phyloP scores from a whole-genome alignment of 176 grass and related monocot species.

The Metroxylon sagu region DNA sequence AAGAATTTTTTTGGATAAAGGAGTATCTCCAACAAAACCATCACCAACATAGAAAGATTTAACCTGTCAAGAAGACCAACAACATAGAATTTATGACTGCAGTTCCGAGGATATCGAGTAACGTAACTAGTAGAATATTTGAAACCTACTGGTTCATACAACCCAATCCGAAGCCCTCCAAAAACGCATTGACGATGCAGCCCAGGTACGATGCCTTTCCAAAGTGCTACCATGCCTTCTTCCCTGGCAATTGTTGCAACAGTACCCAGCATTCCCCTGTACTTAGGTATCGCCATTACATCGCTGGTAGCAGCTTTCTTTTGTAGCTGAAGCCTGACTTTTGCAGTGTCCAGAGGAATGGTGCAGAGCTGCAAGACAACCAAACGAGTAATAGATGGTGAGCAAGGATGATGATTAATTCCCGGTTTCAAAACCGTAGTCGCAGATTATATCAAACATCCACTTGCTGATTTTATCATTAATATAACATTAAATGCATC shows the following conservation, averaged over 20 bases:
- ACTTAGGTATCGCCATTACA: constrained; percentile 34
- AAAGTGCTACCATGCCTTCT: constrained; percentile 65
- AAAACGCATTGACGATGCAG: constrained; percentile 89
- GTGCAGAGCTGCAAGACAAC: constrained; percentile 51
- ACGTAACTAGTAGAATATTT: not conserved
- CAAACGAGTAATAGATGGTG: constrained; percentile 1
- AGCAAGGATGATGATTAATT: too few relatives aligned
- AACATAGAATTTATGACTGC: not conserved
- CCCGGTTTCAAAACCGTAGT: too few relatives aligned
- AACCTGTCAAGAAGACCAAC: constrained; percentile 30
- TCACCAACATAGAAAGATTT: constrained; percentile 66
- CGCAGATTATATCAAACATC: not conserved
- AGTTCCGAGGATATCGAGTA: too few relatives aligned
- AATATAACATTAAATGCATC: too few relatives aligned
- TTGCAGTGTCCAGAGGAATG: constrained; percentile 85
- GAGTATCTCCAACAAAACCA: constrained; percentile 72
- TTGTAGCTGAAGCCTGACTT: constrained; percentile 94
- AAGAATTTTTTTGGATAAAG: constrained; percentile 72
- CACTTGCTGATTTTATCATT: too few relatives aligned
- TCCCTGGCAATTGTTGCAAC: constrained; percentile 75
- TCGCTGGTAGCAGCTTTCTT: constrained; percentile 29
- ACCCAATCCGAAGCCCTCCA: constrained; percentile 74
- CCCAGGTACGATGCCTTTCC: constrained; percentile 85
- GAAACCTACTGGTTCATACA: constrained; percentile 63
- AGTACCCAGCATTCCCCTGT: constrained; percentile 72